Conservation (phyloP, 106 monocot genomes). For the Vanilla planifolia region DNA sequence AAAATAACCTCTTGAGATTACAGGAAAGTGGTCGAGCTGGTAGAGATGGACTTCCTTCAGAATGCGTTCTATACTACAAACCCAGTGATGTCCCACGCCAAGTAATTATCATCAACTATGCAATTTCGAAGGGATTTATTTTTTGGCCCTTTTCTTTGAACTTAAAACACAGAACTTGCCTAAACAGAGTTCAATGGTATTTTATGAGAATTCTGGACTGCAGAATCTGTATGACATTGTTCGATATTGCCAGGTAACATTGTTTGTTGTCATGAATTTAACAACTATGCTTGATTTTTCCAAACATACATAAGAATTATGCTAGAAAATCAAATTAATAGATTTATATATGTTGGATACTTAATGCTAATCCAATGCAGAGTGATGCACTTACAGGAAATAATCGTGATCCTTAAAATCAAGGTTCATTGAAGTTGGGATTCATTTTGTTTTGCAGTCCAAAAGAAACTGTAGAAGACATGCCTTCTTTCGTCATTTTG, state of each 20-base stretch:
- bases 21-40: slow-evolving; percentile 99
- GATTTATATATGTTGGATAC: background rate
- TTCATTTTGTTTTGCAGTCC: slow-evolving; percentile 39
- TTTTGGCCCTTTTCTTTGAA: background rate
- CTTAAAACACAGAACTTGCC: background rate
- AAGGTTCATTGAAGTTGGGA: slow-evolving; percentile 2
- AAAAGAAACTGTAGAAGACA: slow-evolving; percentile 63
- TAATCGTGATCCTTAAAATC: background rate
- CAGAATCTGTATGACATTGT: slow-evolving; percentile 98
- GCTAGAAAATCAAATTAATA: background rate
- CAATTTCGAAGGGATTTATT: too few species aligned
- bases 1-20: slow-evolving; percentile 15
- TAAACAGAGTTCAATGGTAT: slow-evolving; percentile 96
- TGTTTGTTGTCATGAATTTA: background rate
- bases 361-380: background rate
- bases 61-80: slow-evolving; percentile 86
- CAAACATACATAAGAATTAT: background rate
- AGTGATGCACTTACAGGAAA: background rate
- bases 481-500: slow-evolving; percentile 96
- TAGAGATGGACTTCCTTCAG: slow-evolving; percentile 97
- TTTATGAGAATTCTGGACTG: slow-evolving; percentile 96
- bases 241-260: slow-evolving; percentile 87
- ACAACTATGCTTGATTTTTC: background rate
- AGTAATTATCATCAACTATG: slow-evolving; percentile 16
- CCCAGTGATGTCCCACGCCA: slow-evolving; percentile 92